A percentile compares a stretch with the other conserved stretches of the same genome.
Conservation (phyloP, 306 rosid genomes). For the Lathyrus sativus region DNA sequence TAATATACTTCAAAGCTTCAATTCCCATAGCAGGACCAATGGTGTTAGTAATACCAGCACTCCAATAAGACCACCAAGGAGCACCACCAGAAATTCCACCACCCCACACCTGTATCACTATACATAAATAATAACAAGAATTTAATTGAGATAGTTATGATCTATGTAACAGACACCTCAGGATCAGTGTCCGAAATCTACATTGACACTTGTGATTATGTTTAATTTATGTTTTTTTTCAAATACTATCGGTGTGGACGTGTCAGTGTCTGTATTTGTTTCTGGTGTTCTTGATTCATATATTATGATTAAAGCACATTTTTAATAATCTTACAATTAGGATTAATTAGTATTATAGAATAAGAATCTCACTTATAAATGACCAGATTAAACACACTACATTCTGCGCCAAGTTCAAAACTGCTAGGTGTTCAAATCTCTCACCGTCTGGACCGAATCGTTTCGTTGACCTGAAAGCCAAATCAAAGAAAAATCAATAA, state of each 20-base stretch:
- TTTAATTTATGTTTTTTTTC: no score
- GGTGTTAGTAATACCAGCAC: slow-evolving; percentile 95
- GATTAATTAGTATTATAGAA: background rate
- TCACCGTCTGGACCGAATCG: slow-evolving; percentile 74
- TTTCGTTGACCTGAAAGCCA: slow-evolving; percentile 76
- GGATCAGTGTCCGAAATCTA: no score
- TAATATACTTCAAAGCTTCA: slow-evolving; percentile 92
- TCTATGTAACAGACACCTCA: no score
- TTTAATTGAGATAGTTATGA: no score
- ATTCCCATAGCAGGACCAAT: slow-evolving; percentile 99
- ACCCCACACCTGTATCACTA: slow-evolving; percentile 90
- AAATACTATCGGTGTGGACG: no score
- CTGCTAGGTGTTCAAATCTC: slow-evolving; percentile 89
- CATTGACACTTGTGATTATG: no score
- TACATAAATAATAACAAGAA: background rate
- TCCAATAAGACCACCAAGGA: slow-evolving; percentile 91
- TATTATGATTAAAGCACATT: no score
- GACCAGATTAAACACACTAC: slow-evolving; percentile 97
- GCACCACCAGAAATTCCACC: slow-evolving; percentile 69
- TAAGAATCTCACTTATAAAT: slow-evolving; percentile 65
- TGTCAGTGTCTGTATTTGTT: no score
- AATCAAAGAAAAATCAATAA: background rate
- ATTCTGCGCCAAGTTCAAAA: slow-evolving; percentile 86
- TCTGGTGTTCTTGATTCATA: no score
- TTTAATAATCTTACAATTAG: no score